Base-by-base conservation (phyloP, 2,329 filamentous ascomycete genomes). In the Fusarium mangiferae region DNA sequence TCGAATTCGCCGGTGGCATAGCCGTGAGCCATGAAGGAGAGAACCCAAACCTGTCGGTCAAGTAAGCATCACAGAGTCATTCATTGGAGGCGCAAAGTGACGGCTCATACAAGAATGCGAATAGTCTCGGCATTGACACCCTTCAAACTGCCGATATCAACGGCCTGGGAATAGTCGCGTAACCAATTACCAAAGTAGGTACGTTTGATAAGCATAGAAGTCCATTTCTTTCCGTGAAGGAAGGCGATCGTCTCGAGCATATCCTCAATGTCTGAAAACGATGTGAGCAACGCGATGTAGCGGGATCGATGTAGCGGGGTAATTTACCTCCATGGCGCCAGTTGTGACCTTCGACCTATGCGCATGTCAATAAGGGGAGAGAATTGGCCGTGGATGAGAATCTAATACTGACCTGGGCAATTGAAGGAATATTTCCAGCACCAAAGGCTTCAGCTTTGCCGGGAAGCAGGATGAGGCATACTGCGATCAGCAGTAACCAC, bases 151-250 rank as follows among this genome's bases (percentile, higher is more conserved):
- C 93, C 93, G 18, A 95, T 91, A 78, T 96, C 94, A 81, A 96
- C 88, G 41, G 93, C 94, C 79, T 96, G 93, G 18, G 92, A 95
- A 81, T 96, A 96, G 84, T 96, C 94, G 68, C 94, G 89, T 45
- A 96, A 85, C 93, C 94, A 96, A 82, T 96, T 96, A 66, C 94
- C 93, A 84, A 96, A 96, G 83, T 95, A 96, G 36, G 92, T 91
- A 62, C 93, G 88, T 83, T 93, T 92, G 60, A 96, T 88, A 83
- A 93, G 90, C 86, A 93, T 91, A 20, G 90, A 90, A 4, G 92
- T 93, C 94, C 94, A 96, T 85, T 96, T 96, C 80, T 95, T 94
- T 66, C 93, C 93, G 72, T 92, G 88, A 66, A 96, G 87, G 78
- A 94, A 95, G 36, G 92, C 90, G 74, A 96, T 84, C 11, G 90